A percentile compares a stretch with the other conserved stretches of the same genome.
Conservation (phyloP, 2,329 filamentous ascomycete species). For the Delphinella strobiligena region DNA sequence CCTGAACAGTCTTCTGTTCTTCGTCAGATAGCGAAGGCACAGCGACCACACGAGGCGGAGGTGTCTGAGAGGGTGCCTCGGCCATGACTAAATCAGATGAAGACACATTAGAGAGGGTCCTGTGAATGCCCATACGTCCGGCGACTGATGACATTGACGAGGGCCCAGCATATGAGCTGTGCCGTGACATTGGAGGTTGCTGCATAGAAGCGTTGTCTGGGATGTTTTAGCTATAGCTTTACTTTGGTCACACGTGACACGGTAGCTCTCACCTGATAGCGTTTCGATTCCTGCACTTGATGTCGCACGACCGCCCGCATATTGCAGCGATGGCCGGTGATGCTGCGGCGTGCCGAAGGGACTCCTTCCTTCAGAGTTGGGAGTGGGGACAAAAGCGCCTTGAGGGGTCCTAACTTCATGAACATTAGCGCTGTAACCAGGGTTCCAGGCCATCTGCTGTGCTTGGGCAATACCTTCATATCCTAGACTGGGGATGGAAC, state of each 20-base stretch:
- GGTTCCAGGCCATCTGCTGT: conserved; percentile 7
- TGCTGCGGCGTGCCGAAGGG: conserved; percentile 7
- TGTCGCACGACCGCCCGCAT: conserved; percentile 23
- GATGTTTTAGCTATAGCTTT: conserved; percentile 3
- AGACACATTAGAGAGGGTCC: conserved; percentile 30
- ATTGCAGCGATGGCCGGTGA: conserved; percentile 9
- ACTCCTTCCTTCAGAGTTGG: conserved; percentile 4
- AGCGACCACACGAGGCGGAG: conserved; percentile 29
- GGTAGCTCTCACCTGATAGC: conserved; percentile 27
- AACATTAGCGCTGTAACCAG: conserved; percentile 1
- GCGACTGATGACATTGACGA: conserved; percentile 6
- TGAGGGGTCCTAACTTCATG: conserved; percentile 7
- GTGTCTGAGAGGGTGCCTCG: conserved; percentile 30
- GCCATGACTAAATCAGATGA: conserved; percentile 35
- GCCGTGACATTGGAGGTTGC: conserved; percentile 29
- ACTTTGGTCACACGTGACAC: conserved; percentile 1
- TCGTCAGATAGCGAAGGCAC: conserved; percentile 30
- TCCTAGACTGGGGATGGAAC: conserved; percentile 4
- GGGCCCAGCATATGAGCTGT: conserved; percentile 6
- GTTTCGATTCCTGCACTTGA: conserved; percentile 38
- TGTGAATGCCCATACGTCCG: conserved; percentile 5
- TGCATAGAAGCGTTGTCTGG: conserved; percentile 36
- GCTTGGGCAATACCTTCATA: conserved; percentile 9
- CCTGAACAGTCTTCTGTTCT: conserved; percentile 31
- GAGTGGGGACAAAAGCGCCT: conserved; percentile 2